Evolutionary conservation across 345 rosid genomes (phyloP).

Genomic region (Punica granatum): DNA sequence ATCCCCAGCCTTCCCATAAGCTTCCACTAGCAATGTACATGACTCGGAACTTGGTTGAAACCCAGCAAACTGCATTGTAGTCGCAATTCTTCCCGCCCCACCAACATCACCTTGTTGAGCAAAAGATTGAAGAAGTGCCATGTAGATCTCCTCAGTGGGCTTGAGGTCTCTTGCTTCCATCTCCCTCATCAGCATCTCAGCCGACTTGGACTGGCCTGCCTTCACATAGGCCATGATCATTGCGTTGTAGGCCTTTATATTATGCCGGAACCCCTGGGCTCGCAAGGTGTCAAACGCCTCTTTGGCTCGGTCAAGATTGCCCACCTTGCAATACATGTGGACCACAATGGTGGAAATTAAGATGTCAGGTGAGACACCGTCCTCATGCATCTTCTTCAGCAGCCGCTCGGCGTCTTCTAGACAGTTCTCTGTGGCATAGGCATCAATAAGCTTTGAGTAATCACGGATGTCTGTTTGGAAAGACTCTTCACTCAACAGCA

Average conservation of each 20-base stretch:
- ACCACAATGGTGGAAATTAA: slow-evolving; percentile 39
- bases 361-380: slow-evolving; percentile 56
- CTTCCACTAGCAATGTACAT: slow-evolving; percentile 54
- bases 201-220: slow-evolving; percentile 45
- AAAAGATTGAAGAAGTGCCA: slow-evolving; percentile 64
- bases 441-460: slow-evolving; percentile 63
- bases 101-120: slow-evolving; percentile 35
- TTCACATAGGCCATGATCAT: slow-evolving; percentile 73
- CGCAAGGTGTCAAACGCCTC: slow-evolving; percentile 58
- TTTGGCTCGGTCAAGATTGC: slow-evolving; percentile 56
- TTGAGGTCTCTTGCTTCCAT: slow-evolving; percentile 45
- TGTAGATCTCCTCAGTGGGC: slow-evolving; percentile 45
- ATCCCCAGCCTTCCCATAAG: slow-evolving; percentile 36
- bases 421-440: slow-evolving; percentile 46
- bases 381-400: slow-evolving; percentile 57
- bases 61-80: slow-evolving; percentile 42
- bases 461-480: slow-evolving; percentile 53
- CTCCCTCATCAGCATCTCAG: slow-evolving; percentile 42
- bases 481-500: slow-evolving; percentile 50
- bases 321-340: slow-evolving; percentile 67
- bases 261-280: slow-evolving; percentile 58
- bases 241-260: slow-evolving; percentile 42
- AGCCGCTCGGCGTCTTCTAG: slow-evolving; percentile 70
- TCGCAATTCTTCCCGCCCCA: slow-evolving; percentile 39
- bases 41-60: slow-evolving; percentile 39